Conservation (phyloP, 768 basidiomycete species). For the Termitomyces sp. region DNA sequence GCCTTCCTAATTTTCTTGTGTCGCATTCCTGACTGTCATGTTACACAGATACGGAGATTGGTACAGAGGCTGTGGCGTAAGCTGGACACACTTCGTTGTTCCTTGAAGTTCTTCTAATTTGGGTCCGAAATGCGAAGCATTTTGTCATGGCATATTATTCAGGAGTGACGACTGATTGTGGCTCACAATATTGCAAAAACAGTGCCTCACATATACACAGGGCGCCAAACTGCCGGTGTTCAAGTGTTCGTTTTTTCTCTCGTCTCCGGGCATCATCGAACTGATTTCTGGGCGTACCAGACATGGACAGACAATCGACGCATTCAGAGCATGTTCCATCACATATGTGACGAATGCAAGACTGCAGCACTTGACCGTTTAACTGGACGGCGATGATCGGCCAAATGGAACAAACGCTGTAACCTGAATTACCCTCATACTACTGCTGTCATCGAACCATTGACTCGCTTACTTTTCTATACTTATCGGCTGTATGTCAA, state of each 20-base stretch:
- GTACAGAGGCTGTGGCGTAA: constrained; percentile 37
- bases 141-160: constrained; percentile 60
- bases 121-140: constrained; percentile 35
- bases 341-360: constrained; percentile 54
- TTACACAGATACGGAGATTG: constrained; percentile 33
- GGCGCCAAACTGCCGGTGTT: constrained; percentile 53
- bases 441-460: not conserved
- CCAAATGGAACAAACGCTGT: constrained; percentile 1
- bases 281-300: constrained; percentile 18
- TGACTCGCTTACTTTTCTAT: not conserved
- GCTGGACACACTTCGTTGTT: constrained; percentile 14
- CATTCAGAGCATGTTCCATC: constrained; percentile 62
- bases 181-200: constrained; percentile 39
- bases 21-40: constrained; percentile 8
- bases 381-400: constrained; percentile 6
- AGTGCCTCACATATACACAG: constrained; percentile 58
- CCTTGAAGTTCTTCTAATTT: constrained; percentile 4
- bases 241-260: constrained; percentile 22
- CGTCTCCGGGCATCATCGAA: not conserved
- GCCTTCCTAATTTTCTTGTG: not conserved
- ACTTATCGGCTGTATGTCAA: not conserved
- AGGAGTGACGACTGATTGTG: constrained; percentile 54
- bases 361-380: constrained; percentile 26
- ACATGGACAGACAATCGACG: constrained; percentile 40
- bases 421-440: not conserved